phyloP scores from a whole-genome alignment of 257 asterid species.

The Perilla frutescens region DNA sequence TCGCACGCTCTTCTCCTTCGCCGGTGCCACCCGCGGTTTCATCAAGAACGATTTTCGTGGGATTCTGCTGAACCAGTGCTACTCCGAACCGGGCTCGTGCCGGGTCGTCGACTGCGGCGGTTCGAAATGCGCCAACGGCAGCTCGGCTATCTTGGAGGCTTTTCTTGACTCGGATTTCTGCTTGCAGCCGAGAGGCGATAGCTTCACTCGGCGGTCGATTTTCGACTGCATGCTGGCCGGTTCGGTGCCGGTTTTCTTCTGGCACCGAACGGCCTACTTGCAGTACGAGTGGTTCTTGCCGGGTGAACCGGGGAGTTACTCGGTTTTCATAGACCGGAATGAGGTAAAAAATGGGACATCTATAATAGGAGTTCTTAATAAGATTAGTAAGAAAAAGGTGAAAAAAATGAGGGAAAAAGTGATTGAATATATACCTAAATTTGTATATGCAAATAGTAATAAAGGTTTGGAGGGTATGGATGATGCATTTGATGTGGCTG shows the following conservation, averaged over 20 bases:
- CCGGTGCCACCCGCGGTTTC: constrained; percentile 70
- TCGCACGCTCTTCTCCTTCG: constrained; percentile 60
- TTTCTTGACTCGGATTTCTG: constrained; percentile 81
- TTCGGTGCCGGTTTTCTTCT: constrained; percentile 86
- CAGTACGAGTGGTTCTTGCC: constrained; percentile 92
- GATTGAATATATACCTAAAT: constrained; percentile 57
- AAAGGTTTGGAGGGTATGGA: constrained; percentile 59
- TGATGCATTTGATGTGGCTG: constrained; percentile 89
- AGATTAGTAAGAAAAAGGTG: constrained; percentile 49
- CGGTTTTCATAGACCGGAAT: constrained; percentile 71
- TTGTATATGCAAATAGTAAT: constrained; percentile 58
- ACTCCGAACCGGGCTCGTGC: constrained; percentile 56
- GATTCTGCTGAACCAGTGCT: constrained; percentile 59
- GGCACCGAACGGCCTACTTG: constrained; percentile 70
- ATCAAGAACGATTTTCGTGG: constrained; percentile 69
- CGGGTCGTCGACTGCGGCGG: constrained; percentile 75
- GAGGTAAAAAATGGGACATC: constrained; percentile 68
- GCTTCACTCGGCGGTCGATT: constrained; percentile 75
- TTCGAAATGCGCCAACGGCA: constrained; percentile 69
- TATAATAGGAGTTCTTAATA: constrained; percentile 52
- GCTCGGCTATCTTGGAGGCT: constrained; percentile 57
- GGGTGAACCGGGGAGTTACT: constrained; percentile 64
- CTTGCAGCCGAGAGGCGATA: constrained; percentile 89
- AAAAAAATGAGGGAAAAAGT: constrained; percentile 68
- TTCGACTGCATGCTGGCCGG: constrained; percentile 98